Conservation (phyloP, 176 grass and related monocot species). For the Ampelocalamus luodianensis region DNA sequence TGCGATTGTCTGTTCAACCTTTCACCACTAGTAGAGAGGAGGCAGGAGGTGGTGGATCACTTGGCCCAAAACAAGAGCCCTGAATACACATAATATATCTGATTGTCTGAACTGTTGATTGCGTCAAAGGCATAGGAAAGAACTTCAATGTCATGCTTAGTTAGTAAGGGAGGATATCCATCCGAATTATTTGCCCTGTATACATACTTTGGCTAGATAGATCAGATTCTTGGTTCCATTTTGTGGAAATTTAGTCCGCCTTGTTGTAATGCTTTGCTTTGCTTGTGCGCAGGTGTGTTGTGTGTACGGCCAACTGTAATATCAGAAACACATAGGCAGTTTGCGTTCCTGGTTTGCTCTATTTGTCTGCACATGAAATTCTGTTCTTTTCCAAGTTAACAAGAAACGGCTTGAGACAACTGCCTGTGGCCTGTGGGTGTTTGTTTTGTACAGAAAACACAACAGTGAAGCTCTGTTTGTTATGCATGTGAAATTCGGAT, state of each 20-base stretch:
- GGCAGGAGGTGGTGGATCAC: conserved; percentile 35
- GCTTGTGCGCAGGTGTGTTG: not conserved
- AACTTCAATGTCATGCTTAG: not conserved
- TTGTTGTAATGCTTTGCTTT: not conserved
- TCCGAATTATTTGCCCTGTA: not conserved
- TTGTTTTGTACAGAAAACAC: not conserved
- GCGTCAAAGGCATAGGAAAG: not conserved
- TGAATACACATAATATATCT: conserved; percentile 14
- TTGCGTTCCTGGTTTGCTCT: not conserved
- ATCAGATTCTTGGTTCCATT: not conserved
- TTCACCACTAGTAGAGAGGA: conserved; percentile 44
- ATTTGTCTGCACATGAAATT: not conserved
- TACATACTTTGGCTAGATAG: not conserved
- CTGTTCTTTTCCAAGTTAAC: not conserved
- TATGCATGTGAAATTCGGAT: not conserved
- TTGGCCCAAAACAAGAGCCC: conserved; percentile 35
- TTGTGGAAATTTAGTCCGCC: not conserved
- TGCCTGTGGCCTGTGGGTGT: not conserved
- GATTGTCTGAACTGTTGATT: conserved; percentile 15
- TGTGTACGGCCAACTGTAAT: not conserved
- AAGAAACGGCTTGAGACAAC: not conserved
- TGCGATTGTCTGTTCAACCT: conserved; percentile 51
- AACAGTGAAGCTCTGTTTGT: not conserved
- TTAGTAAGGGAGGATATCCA: not conserved
- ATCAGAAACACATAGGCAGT: not conserved